A percentile compares a stretch with the other conserved stretches of the same genome.
Conservation (phyloP, 495 filamentous ascomycete species). For the Talaromyces nanjingensis region DNA sequence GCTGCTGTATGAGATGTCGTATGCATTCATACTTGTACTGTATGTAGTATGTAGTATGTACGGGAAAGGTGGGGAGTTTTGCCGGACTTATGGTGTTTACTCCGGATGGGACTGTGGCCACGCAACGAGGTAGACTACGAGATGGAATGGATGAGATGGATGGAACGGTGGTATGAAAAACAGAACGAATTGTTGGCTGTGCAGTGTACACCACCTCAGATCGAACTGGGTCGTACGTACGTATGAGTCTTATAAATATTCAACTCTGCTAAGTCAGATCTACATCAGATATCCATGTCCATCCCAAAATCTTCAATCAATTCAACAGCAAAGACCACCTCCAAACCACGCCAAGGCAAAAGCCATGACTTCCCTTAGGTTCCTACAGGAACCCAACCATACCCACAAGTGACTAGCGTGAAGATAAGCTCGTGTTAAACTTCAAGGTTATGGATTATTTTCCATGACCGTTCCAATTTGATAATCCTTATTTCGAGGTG, state of each 20-base stretch:
- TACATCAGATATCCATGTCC: neutral
- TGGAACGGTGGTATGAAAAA: neutral
- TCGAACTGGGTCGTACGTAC: neutral
- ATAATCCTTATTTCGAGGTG: neutral
- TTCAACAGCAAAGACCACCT: neutral
- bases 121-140: neutral
- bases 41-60: neutral
- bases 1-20: neutral
- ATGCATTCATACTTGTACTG: neutral
- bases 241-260: neutral
- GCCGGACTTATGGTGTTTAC: neutral
- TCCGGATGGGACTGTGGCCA: neutral
- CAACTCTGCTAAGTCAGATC: no score
- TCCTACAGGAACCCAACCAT: neutral
- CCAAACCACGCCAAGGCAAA: neutral
- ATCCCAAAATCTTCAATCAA: neutral
- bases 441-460: neutral
- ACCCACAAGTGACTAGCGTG: neutral
- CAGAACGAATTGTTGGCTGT: neutral
- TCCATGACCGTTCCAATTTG: slow-evolving; percentile 8
- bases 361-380: neutral
- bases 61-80: neutral
- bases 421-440: slow-evolving; percentile 2
- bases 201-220: neutral
- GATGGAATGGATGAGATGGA: neutral